A percentile compares a stretch with the other conserved stretches of the same genome.
Conservation (phyloP, 2,329 filamentous ascomycete species). For the Ophiostoma triangulosporum region DNA sequence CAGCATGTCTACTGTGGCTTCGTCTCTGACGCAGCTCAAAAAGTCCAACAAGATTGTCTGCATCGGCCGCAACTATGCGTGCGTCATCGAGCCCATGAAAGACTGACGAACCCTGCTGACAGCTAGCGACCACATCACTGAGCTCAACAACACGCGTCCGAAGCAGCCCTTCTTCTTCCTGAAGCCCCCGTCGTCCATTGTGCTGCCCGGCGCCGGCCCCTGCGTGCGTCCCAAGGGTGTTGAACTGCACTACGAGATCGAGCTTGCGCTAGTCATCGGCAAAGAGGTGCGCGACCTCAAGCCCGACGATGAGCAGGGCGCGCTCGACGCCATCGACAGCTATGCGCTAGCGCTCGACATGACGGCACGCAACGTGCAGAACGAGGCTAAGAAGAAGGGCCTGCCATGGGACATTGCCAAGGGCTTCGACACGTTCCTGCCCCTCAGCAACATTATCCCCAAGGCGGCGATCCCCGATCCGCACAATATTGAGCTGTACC, state of each 20-base stretch:
- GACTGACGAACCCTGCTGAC: neutral
- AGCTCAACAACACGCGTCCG: conserved; percentile 75
- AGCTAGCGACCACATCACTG: conserved; percentile 74
- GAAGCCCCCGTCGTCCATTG: conserved; percentile 79
- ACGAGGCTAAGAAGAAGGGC: conserved; percentile 93
- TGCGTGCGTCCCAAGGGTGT: conserved; percentile 73
- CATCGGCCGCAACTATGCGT: conserved; percentile 92
- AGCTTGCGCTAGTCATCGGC: conserved; percentile 80
- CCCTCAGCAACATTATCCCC: conserved; percentile 67
- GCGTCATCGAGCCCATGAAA: conserved; percentile 21
- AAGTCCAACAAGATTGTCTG: conserved; percentile 60
- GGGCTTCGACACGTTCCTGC: conserved; percentile 95
- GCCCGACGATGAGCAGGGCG: conserved; percentile 58
- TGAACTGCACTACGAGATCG: conserved; percentile 86
- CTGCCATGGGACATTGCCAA: conserved; percentile 94
- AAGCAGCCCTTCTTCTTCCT: conserved; percentile 99
- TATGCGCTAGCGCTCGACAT: conserved; percentile 93
- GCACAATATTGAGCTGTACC: conserved; percentile 74
- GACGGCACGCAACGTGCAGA: conserved; percentile 90
- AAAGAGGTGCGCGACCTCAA: conserved; percentile 65
- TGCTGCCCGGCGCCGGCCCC: conserved; percentile 60
- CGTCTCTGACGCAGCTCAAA: conserved; percentile 23
- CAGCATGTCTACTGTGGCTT: conserved; percentile 23
- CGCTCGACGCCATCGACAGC: conserved; percentile 67
- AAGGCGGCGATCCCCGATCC: conserved; percentile 74